Base-by-base conservation (phyloP, 768 basidiomycete species). In the Boletus reticulatus region DNA sequence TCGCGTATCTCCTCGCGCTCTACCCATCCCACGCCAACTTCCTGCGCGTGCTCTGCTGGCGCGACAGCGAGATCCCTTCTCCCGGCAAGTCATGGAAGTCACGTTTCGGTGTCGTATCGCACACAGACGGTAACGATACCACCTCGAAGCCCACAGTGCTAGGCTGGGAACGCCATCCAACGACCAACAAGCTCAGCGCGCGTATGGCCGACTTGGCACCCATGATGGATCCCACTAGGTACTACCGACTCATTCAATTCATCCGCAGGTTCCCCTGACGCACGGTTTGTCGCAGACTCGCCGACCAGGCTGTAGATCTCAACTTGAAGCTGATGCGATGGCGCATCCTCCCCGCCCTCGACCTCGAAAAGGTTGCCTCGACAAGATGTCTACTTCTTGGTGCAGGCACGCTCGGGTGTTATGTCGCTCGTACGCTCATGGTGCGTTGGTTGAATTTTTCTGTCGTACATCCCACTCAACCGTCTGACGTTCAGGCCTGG, bases 311-410 rank as follows among this genome's bases (percentile, higher is more conserved):
- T 0, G 94, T 98, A n/a, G 94, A 98, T 72, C 77, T 99, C 39
- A 99, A 98, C 67, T 77, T 98, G 46, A 98, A 98, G 68, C 80
- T 99, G 41, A 98, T 99, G 96, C 83, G 93, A 19, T 98, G 96
- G 96, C 83, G 96, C 19, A 94, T 98, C 60, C 76, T 98, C 19
- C 97, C 97, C 14, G 75, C 82, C 1, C 84, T 99, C 47, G 83
- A 98, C 60, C 80, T 98, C 13, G 95, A 97, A 50, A 92, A 87
- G 72, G 82, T 99, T 20, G 85, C 92, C 2, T 66, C 71, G 0
- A 92, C 94, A 3, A 81, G 75, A 56, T 96, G 93, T 68, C 75
- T 99, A 1, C 76, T 98, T 0, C 83, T 99, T 2, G 97, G 97
- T 4, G 95, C 96, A 0, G 97, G 97, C 1, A 99, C 97, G 0